phyloP scores from a whole-genome alignment of 495 filamentous ascomycete species.

The Podospora anserina region DNA sequence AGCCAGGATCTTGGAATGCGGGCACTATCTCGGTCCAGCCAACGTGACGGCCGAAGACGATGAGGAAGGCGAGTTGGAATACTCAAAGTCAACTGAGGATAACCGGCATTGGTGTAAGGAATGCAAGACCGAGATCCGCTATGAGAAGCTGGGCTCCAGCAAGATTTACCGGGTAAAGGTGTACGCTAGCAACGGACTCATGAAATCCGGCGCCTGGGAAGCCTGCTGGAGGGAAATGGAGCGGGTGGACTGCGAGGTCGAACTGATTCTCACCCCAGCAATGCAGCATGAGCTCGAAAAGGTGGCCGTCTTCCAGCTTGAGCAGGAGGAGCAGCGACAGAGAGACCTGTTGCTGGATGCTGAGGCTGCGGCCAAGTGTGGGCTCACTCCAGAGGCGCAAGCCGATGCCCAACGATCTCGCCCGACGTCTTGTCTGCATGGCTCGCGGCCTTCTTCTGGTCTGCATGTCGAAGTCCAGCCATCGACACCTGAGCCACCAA shows the following conservation, averaged over 20 bases:
- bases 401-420: constrained; percentile 20
- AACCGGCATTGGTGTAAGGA: constrained; percentile 60
- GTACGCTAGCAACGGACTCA: constrained; percentile 89
- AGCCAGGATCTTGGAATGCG: constrained; percentile 72
- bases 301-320: constrained; percentile 34
- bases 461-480: constrained; percentile 23
- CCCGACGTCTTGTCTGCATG: background rate
- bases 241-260: constrained; percentile 88
- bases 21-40: constrained; percentile 61
- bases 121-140: constrained; percentile 52
- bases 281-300: constrained; percentile 46
- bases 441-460: constrained; percentile 15
- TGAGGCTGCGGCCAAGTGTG: constrained; percentile 27
- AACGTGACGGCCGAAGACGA: constrained; percentile 42
- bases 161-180: constrained; percentile 82
- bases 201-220: constrained; percentile 87
- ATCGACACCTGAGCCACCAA: constrained; percentile 10
- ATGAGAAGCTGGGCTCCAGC: constrained; percentile 39
- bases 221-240: constrained; percentile 98
- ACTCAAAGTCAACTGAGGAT: constrained; percentile 29
- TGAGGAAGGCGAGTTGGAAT: constrained; percentile 40
- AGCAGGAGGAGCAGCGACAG: constrained; percentile 34
- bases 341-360: constrained; percentile 18
- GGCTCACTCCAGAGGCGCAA: background rate
- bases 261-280: constrained; percentile 51